These are phyloP conservation scores for Hypoxylon fuscum DNA, from an alignment of 495 filamentous ascomycete species.

Conservation along the genomic window DNA sequence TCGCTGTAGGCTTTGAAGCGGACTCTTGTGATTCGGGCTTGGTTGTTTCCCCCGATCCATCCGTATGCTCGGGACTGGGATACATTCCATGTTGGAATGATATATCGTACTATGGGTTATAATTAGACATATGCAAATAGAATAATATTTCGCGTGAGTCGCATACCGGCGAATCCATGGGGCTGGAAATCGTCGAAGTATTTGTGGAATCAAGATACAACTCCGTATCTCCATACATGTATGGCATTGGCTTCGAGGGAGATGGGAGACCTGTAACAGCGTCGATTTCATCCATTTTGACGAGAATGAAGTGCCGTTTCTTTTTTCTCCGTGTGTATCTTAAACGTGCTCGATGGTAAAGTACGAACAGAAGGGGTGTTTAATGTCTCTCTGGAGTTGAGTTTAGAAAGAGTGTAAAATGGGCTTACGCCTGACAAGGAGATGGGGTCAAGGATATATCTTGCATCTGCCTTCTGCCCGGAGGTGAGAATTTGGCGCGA, in stretches of 20 bases:
- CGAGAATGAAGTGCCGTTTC: too few species aligned
- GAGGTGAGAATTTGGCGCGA: slow-evolving; percentile 16
- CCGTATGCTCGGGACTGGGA: slow-evolving; percentile 49
- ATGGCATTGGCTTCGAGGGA: slow-evolving; percentile 46
- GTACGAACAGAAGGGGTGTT: background rate
- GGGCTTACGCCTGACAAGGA: slow-evolving; percentile 11
- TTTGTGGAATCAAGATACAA: slow-evolving; percentile 49
- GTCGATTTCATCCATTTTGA: slow-evolving; percentile 48
- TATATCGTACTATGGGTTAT: slow-evolving; percentile 46
- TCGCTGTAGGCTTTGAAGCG: slow-evolving; percentile 50
- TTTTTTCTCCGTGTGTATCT: background rate
- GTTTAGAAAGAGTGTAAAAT: background rate
- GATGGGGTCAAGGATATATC: slow-evolving; percentile 36
- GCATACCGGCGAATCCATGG: slow-evolving; percentile 50
- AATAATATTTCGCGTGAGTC: slow-evolving; percentile 3
- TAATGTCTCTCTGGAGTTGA: slow-evolving; percentile 1
- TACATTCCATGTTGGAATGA: slow-evolving; percentile 47
- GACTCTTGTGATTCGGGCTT: slow-evolving; percentile 53
- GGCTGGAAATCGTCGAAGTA: slow-evolving; percentile 53
- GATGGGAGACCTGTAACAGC: slow-evolving; percentile 45
- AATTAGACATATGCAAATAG: slow-evolving; percentile 24
- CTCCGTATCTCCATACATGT: slow-evolving; percentile 51
- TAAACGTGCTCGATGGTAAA: background rate
- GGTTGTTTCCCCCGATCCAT: slow-evolving; percentile 32
- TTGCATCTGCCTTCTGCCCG: slow-evolving; percentile 9